Conservation (phyloP, 106 monocot genomes). For the Alisma plantagoaquatica region DNA sequence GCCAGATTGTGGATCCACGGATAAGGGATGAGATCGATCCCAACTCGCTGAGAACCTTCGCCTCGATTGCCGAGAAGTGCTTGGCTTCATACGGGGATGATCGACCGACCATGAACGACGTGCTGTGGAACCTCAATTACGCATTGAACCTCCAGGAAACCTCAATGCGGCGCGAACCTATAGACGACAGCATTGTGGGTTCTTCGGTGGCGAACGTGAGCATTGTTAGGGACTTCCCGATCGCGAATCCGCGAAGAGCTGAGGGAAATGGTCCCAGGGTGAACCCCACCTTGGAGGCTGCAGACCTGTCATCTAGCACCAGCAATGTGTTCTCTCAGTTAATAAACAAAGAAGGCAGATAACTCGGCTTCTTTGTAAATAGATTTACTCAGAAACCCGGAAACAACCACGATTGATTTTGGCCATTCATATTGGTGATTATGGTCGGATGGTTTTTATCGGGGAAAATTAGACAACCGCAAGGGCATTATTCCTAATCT, state of each 20-base stretch:
- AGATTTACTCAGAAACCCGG: too few species aligned
- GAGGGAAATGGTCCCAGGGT: too few species aligned
- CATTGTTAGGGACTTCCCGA: conserved; percentile 9
- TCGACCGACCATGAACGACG: conserved; percentile 51
- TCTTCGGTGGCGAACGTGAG: conserved; percentile 40
- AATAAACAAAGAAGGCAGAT: conserved; percentile 35
- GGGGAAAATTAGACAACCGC: too few species aligned
- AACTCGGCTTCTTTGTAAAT: too few species aligned
- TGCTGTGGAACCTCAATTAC: conserved; percentile 76
- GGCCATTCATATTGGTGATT: too few species aligned
- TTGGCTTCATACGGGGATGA: conserved; percentile 46
- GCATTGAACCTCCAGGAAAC: conserved; percentile 51
- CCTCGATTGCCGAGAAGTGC: conserved; percentile 56
- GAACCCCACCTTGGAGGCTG: too few species aligned
- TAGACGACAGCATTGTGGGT: too few species aligned
- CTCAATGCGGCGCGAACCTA: conserved; percentile 29
- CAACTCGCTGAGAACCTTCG: conserved; percentile 51
- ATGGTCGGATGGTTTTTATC: too few species aligned
- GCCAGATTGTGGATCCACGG: conserved; percentile 48
- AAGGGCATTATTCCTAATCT: too few species aligned
- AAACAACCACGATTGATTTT: too few species aligned
- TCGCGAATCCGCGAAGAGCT: conserved; percentile 1
- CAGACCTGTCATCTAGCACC: not conserved
- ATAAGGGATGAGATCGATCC: too few species aligned
- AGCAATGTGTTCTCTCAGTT: conserved; percentile 51